Base-by-base conservation (phyloP, 805 yeast genomes). In the Starmerella davenportii region DNA sequence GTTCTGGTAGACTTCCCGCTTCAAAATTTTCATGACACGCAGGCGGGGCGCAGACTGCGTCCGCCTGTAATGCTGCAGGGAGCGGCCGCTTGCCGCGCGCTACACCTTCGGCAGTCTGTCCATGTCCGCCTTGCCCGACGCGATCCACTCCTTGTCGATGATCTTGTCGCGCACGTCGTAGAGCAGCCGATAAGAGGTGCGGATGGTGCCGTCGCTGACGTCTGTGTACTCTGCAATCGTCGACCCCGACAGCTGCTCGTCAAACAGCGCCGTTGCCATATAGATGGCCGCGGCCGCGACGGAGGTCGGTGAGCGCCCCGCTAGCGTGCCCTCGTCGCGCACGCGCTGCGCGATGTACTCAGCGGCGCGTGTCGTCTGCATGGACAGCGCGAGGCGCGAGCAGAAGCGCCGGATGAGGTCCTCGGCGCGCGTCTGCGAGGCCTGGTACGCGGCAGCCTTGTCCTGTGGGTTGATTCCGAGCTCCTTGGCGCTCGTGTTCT, bases 241-340 rank as follows among this genome's bases (percentile, higher is more conserved):
- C 1, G 77, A 61, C 1, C 94, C 85, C 3, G 79, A 65, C 28
- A 81, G 64, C 37, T 74, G 78, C 27, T 76, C 75, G 34, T 79
- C 79, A 56, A 85, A 85, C n/a, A 90, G 62, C n/a, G 80, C 63
- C 3, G 87, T 79, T 5, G 94, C 80, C 79, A 90, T 76, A 60
- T 87, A 90, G 36, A 90, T 87, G 4, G 90, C 93, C 1, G 95
- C 92, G 5, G 96, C 96, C 0, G 96, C 95, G 53, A 90, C 82
- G 28, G 98, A 87, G 39, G 85, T 85, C 21, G 98, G 98, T 3
- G 95, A 80, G 49, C 95, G 71, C 51, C 98, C 96, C 15, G 93
- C 95, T 52, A 90, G 66, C 29, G 87, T 92, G 40, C 95, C 95
- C 44, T 78, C 76, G 45, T 80, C 93, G 54, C 81, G 79, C 52